Evolutionary conservation across 2,329 filamentous ascomycete species (phyloP).

Genomic region (Thielaviopsis cerberus): DNA sequence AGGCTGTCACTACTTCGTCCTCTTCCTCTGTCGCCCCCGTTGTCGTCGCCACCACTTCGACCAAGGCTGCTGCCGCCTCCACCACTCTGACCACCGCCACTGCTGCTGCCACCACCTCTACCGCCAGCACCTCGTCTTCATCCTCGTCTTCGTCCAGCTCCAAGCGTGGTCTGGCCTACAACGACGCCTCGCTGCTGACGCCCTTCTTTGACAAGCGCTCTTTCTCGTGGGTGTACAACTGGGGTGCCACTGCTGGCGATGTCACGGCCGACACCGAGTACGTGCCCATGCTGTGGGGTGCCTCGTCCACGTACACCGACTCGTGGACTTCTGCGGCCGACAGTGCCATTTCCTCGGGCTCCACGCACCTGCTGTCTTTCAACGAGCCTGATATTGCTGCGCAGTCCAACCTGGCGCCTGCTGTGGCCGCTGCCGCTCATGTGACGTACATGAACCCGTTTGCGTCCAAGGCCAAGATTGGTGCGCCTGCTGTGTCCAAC

Average conservation of each 20-base stretch:
- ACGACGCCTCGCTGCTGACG: conserved; percentile 34
- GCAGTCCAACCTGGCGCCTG: conserved; percentile 42
- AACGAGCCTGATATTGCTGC: conserved; percentile 48
- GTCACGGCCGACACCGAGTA: conserved; percentile 31
- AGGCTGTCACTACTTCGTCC: conserved; percentile 8
- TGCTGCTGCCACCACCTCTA: conserved; percentile 2
- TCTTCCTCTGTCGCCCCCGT: conserved; percentile 15
- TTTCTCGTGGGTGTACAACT: conserved; percentile 48
- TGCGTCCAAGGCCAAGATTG: conserved; percentile 32
- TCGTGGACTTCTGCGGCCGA: conserved; percentile 33
- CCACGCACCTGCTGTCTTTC: conserved; percentile 43
- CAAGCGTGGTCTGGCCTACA: conserved; percentile 55
- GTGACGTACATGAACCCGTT: conserved; percentile 37
- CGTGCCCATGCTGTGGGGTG: conserved; percentile 50
- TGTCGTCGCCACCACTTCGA: not conserved
- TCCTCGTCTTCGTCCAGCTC: conserved; percentile 19
- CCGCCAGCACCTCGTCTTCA: conserved; percentile 7
- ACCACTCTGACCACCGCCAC: not conserved
- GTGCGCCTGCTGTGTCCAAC: conserved; percentile 45
- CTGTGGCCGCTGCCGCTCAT: conserved; percentile 32
- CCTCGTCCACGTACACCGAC: conserved; percentile 23
- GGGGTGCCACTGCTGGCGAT: conserved; percentile 31
- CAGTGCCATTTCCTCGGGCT: conserved; percentile 32
- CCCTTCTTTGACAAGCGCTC: conserved; percentile 25
- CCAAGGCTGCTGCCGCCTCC: not conserved